Conservation (phyloP, 129 eudicot genomes). For the Flaveria trinervia region DNA sequence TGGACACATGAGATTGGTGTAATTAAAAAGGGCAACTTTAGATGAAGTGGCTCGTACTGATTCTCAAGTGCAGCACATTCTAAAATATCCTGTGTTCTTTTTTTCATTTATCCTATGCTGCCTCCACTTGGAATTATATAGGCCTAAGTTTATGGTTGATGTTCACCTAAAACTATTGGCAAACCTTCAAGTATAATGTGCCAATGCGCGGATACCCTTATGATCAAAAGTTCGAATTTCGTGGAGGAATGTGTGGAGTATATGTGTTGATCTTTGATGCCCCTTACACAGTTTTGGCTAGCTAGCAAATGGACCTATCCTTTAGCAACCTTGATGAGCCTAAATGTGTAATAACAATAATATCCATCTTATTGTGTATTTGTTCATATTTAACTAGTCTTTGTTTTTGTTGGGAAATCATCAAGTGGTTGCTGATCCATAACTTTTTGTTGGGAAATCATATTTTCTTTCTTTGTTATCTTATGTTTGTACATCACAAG, state of each 20-base stretch:
- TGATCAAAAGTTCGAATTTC: slow-evolving; percentile 31
- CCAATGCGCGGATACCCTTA: slow-evolving; percentile 25
- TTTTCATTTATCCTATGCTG: slow-evolving; percentile 52
- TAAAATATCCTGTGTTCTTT: slow-evolving; percentile 58
- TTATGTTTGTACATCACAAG: not conserved
- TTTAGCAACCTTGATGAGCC: not conserved
- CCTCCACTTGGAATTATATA: slow-evolving; percentile 65
- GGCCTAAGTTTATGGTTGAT: slow-evolving; percentile 33
- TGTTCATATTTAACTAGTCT: not conserved
- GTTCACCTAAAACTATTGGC: slow-evolving; percentile 31
- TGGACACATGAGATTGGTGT: slow-evolving; percentile 45
- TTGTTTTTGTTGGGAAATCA: slow-evolving; percentile 1
- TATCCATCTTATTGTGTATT: slow-evolving; percentile 13
- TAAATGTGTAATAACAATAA: not conserved
- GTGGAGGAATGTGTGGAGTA: slow-evolving; percentile 27
- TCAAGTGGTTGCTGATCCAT: not conserved
- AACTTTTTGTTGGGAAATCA: not conserved
- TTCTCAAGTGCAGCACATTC: slow-evolving; percentile 69
- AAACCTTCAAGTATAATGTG: slow-evolving; percentile 28
- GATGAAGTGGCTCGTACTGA: slow-evolving; percentile 47
- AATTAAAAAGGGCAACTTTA: slow-evolving; percentile 44
- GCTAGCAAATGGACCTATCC: slow-evolving; percentile 17
- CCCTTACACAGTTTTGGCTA: slow-evolving; percentile 9
- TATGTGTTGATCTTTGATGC: slow-evolving; percentile 25
- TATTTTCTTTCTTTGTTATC: not conserved